These are phyloP conservation scores for Cryptococcus depauperatus DNA, from an alignment of 1,284 basidiomycete genomes.

Conservation along the genomic window DNA sequence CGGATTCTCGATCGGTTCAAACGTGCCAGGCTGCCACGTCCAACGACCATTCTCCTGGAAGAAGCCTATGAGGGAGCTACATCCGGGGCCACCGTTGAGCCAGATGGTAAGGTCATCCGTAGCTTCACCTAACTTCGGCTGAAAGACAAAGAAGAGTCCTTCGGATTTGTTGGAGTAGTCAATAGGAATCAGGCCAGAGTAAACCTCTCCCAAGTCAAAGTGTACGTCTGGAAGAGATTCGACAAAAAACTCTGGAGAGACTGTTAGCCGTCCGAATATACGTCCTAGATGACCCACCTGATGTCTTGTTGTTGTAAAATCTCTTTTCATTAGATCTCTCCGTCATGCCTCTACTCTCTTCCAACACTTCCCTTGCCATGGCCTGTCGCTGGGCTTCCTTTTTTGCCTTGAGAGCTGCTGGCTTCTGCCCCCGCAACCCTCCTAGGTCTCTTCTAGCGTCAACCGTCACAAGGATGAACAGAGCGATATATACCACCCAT, in stretches of 20 bases:
- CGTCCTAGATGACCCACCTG: background rate
- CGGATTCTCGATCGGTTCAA: slow-evolving; percentile 58
- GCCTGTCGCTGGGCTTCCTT: background rate
- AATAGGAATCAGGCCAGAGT: slow-evolving; percentile 20
- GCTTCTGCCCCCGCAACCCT: slow-evolving; percentile 1
- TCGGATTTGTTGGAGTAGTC: slow-evolving; percentile 11
- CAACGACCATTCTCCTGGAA: slow-evolving; percentile 77
- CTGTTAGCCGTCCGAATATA: background rate
- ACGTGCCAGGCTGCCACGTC: slow-evolving; percentile 59
- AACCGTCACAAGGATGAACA: background rate
- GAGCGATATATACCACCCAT: background rate
- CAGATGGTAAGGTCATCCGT: slow-evolving; percentile 28
- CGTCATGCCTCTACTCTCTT: background rate
- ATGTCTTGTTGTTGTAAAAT: slow-evolving; percentile 5
- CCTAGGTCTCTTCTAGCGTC: background rate
- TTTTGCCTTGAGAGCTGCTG: background rate
- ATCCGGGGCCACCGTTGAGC: slow-evolving; percentile 39
- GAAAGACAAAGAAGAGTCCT: slow-evolving; percentile 18
- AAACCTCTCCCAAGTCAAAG: slow-evolving; percentile 22
- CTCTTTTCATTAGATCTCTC: background rate
- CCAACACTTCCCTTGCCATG: background rate
- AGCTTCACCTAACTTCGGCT: slow-evolving; percentile 16
- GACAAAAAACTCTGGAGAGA: slow-evolving; percentile 14
- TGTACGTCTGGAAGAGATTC: slow-evolving; percentile 16
- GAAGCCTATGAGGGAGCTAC: slow-evolving; percentile 67